Base-by-base conservation (phyloP, 2,329 filamentous ascomycete genomes). In the Paracorniculantispora psalliotae region DNA sequence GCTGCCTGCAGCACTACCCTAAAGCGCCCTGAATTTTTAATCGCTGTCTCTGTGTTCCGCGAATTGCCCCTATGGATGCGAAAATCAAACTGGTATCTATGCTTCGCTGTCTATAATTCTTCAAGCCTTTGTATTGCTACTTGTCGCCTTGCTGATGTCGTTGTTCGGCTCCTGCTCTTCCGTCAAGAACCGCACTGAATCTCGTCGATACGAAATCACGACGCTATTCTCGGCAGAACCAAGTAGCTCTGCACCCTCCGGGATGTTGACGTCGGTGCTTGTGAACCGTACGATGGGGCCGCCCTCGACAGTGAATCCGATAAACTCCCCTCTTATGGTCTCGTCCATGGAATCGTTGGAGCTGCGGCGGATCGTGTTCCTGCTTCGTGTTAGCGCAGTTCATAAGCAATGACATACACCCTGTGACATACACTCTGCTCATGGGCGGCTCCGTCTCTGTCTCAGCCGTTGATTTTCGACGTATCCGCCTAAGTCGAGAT, bases 221-320 rank as follows among this genome's bases (percentile, higher is more conserved):
- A 77, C 73, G 13, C 69, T 64, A 23, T 71, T 70, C 39, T 71
- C 62, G 0, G 67, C 66, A 10, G 68, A 70, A 8, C 77, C 75
- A 4, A 79, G 59, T 1, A 79, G 61, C 41, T 72, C 66, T 17
- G 71, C 70, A 19, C 71, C 67, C 7, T 70, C 63, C 2, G 70
- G 68, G 1, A 75, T 57, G 12, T 64, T 62, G 23, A 39, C 8
- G 70, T 69, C 5, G 71, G 63, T 65, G n/a, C 73, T 67, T 37
- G 64, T 68, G 59, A 80, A 77, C 19, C 73, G 72, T n/a, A 80
- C 64, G 53, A 80, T 79, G 2, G 77, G 77, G 2, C 75, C 75
- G 15, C 78, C 78, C 4, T 75, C 71, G 10, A 77, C 68, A 1
- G 76, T 77, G 63, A 78, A 77, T 41, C 78, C 78, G 46, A 80